Percentiles rank a stretch among this genome's conserved stretches.
Conservation (phyloP, 1,284 basidiomycete species). For the Tilletia walkeri region DNA sequence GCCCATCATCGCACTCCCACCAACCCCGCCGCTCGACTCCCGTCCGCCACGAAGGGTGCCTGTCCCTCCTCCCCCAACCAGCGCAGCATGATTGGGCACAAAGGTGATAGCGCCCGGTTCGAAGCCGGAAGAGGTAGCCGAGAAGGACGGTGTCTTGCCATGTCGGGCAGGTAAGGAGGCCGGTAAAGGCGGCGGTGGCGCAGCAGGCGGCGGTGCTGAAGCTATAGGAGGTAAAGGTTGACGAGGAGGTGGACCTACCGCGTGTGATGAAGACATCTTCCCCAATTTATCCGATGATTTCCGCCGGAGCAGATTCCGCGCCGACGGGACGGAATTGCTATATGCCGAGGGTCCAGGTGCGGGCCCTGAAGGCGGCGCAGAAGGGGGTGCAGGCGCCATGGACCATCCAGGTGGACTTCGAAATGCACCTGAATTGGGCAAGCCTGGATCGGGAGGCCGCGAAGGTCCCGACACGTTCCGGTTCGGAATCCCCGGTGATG, state of each 20-base stretch:
- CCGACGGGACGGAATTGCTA: not conserved
- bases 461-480: not conserved
- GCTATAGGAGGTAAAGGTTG: not conserved
- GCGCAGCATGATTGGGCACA: not conserved
- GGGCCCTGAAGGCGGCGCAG: too few species aligned
- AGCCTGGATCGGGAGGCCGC: not conserved
- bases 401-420: not conserved
- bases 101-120: not conserved
- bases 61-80: not conserved
- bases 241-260: not conserved
- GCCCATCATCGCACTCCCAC: not conserved
- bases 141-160: conserved; percentile 7
- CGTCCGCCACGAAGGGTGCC: not conserved
- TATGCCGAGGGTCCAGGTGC: too few species aligned
- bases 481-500: not conserved
- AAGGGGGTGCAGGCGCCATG: not conserved
- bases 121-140: not conserved
- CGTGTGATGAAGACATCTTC: not conserved
- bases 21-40: not conserved
- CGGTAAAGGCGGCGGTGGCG: not conserved
- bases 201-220: not conserved
- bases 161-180: not conserved
- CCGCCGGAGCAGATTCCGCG: not conserved
- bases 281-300: not conserved
- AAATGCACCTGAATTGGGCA: not conserved